phyloP scores from a whole-genome alignment of 2,329 filamentous ascomycete species.

The Colletotrichum truncatum region DNA sequence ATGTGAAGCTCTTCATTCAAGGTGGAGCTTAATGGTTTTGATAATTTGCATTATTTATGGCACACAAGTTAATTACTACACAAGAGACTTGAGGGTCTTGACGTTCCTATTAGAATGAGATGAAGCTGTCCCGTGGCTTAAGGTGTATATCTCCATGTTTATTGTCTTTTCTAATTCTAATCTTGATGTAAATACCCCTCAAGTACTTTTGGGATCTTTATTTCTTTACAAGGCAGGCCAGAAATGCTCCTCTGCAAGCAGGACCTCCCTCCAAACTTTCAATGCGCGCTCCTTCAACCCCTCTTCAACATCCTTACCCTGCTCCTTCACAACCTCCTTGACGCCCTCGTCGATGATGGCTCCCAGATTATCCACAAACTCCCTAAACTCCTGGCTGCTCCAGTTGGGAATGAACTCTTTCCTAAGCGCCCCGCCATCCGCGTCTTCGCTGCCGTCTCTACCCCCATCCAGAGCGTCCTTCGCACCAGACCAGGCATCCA shows the following conservation, averaged over 20 bases:
- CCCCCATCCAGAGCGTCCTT: constrained; percentile 43
- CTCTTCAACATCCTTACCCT: constrained; percentile 40
- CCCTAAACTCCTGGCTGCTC: constrained; percentile 68
- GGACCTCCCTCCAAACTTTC: constrained; percentile 57
- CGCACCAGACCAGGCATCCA: constrained; percentile 67
- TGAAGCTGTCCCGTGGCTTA: too few relatives aligned
- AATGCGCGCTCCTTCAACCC: constrained; percentile 49
- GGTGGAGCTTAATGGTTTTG: not conserved
- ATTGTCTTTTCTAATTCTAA: too few relatives aligned
- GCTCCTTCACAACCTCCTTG: constrained; percentile 44
- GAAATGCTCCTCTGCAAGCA: constrained; percentile 67
- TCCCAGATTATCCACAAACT: constrained; percentile 66
- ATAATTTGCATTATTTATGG: not conserved
- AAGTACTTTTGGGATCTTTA: not conserved
- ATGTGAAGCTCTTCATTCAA: not conserved
- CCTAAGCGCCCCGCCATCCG: constrained; percentile 71
- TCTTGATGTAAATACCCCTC: too few relatives aligned
- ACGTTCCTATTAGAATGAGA: too few relatives aligned
- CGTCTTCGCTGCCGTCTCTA: constrained; percentile 48
- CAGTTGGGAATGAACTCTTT: constrained; percentile 75
- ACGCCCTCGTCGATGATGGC: constrained; percentile 65
- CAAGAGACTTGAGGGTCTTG: not conserved
- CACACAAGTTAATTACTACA: not conserved
- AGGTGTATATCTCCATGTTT: too few relatives aligned
- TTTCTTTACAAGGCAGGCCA: constrained; percentile 53